Percentiles rank a stretch among this genome's conserved stretches.
These are phyloP conservation scores for Aspergillus bridgeri DNA, from an alignment of 495 filamentous ascomycete genomes.

Conservation along the genomic window DNA sequence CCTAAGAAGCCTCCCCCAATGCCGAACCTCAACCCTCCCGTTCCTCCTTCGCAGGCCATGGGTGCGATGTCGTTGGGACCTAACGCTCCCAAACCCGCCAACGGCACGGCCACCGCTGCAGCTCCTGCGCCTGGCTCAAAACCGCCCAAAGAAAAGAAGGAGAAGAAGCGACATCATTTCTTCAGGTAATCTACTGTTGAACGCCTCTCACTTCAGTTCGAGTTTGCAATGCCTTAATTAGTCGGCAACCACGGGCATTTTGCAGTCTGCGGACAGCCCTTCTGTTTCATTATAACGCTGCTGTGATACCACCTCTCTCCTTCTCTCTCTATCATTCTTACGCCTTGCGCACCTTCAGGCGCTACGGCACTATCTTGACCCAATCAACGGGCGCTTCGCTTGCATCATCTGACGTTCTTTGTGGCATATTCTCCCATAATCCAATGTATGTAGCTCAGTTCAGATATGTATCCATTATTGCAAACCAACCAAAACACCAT, in stretches of 20 bases:
- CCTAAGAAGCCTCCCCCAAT: conserved; percentile 31
- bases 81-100: conserved; percentile 12
- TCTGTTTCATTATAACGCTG: conserved; percentile 26
- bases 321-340: background rate
- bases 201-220: background rate
- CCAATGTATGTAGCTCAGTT: conserved; percentile 2
- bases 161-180: conserved; percentile 58
- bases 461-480: background rate
- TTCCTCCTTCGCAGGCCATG: conserved; percentile 57
- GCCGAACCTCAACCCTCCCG: conserved; percentile 28
- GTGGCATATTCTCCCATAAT: conserved; percentile 1
- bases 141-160: conserved; percentile 37
- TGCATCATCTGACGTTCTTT: background rate
- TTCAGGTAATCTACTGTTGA: conserved; percentile 50
- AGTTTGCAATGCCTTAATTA: background rate
- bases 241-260: background rate
- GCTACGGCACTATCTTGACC: conserved; percentile 1
- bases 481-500: background rate
- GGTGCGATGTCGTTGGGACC: conserved; percentile 54
- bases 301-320: conserved; percentile 38
- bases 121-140: conserved; percentile 28
- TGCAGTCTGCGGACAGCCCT: conserved; percentile 4
- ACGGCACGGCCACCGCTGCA: conserved; percentile 28
- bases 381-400: background rate
- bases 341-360: background rate